Base-by-base conservation (phyloP, 2,329 filamentous ascomycete species). In the Cladosporium sp. region DNA sequence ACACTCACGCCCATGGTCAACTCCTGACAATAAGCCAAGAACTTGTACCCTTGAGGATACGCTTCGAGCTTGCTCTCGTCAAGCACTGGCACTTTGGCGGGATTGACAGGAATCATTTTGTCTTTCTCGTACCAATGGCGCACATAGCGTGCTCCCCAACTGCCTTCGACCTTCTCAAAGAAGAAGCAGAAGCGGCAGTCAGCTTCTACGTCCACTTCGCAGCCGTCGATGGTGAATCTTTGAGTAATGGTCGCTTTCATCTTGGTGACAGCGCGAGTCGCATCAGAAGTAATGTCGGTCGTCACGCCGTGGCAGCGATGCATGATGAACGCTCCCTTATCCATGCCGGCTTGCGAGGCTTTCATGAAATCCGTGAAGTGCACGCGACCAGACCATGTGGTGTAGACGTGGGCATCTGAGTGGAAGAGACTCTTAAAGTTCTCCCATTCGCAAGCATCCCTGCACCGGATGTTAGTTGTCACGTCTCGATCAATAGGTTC, bases 231-330 rank as follows among this genome's bases (percentile, higher is more conserved):
- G 1, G 65, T 63, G 59, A 81, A 80, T 3, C 79, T 73, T 60
- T 81, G 79, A 0, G 79, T 80, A 59, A 80, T 80, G 3, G 75
- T 80, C 0, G 78, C 78, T 61, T 81, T 81, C 73, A 81, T 75
- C 66, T 81, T 81, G 8, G 76, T 79, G 0, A 80, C 75, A 0
- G 77, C 78, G 0, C 76, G 73, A 0, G 59, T 69, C 1, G 61
- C 75, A n/a, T 73, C 70, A 0, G 66, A 56, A 5, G 72, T 74
- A 60, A 80, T 76, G 52, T 80, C 76, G 0, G 72, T 78, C 1
- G 72, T 77, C 1, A 68, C 64, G 7, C 78, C 78, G 43, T 79
- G 75, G 59, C 72, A 70, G 1, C 75, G 70, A 61, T 78, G 75
- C 74, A 77, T 76, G 63, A 78, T 77, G 63, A 77, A 77, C 22